These are phyloP conservation scores for Hippophae rhamnoides DNA, from an alignment of 306 rosid genomes.

Conservation along the genomic window DNA sequence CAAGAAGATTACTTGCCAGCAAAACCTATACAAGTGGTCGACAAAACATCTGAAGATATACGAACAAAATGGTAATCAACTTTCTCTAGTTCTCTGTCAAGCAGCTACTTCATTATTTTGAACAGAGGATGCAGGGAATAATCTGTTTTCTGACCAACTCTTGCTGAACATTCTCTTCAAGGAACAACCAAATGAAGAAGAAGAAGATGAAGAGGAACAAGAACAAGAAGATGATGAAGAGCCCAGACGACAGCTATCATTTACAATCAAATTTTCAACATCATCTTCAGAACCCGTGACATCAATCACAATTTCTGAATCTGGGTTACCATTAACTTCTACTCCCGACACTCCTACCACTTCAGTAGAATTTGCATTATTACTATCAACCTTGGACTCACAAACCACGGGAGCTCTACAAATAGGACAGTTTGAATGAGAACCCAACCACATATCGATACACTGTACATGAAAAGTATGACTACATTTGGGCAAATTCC, in stretches of 20 bases:
- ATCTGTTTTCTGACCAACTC: conserved; percentile 29
- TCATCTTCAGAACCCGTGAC: conserved; percentile 25
- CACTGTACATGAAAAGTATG: conserved; percentile 78
- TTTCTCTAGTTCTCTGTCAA: conserved; percentile 3
- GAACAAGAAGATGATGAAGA: conserved; percentile 10
- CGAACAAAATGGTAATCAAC: too few relatives aligned
- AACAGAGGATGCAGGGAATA: conserved; percentile 36
- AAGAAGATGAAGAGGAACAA: conserved; percentile 20
- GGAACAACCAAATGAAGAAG: conserved; percentile 48
- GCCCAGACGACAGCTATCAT: conserved; percentile 5
- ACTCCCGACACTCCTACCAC: background rate
- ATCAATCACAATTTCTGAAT: conserved; percentile 21
- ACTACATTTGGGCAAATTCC: conserved; percentile 58
- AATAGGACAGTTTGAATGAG: conserved; percentile 75
- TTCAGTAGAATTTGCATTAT: background rate
- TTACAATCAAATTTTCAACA: background rate
- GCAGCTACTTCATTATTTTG: conserved; percentile 12
- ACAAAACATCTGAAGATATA: too few relatives aligned
- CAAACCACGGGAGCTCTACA: conserved; percentile 50
- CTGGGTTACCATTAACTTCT: conserved; percentile 16
- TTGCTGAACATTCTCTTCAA: conserved; percentile 59
- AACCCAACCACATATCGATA: conserved; percentile 81
- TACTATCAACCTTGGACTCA: conserved; percentile 1
- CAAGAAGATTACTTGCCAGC: too few relatives aligned
- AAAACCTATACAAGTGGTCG: too few relatives aligned